phyloP scores from a whole-genome alignment of 169 alveolate genomes.

The Ichthyophthirius multifiliis region DNA sequence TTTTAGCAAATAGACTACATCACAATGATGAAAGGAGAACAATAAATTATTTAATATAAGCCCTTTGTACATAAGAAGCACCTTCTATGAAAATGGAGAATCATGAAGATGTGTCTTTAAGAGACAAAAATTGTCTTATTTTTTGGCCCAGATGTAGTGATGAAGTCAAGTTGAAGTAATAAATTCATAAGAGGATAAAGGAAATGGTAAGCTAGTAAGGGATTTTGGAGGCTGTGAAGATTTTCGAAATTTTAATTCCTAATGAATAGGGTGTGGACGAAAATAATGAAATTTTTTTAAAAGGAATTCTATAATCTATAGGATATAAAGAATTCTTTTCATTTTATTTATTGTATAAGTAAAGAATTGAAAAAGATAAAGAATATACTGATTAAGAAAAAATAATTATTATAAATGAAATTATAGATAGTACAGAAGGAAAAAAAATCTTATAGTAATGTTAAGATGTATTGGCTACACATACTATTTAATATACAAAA shows the following conservation, averaged over 20 bases:
- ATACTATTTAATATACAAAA: constrained; percentile 63
- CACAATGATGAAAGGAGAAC: constrained; percentile 51
- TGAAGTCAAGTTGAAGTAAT: constrained; percentile 30
- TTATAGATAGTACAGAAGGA: constrained; percentile 46
- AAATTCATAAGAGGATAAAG: constrained; percentile 54
- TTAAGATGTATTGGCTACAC: constrained; percentile 36
- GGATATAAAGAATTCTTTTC: constrained; percentile 77
- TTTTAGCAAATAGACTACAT: constrained; percentile 33
- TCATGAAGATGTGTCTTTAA: constrained; percentile 17
- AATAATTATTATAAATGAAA: too few relatives aligned
- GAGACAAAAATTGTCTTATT: constrained; percentile 30
- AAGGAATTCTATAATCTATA: constrained; percentile 68
- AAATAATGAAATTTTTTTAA: constrained; percentile 30
- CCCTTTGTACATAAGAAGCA: background rate
- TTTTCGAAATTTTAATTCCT: constrained; percentile 12
- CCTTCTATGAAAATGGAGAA: constrained; percentile 16
- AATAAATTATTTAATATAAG: constrained; percentile 39
- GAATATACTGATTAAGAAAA: too few relatives aligned
- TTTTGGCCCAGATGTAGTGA: constrained; percentile 46
- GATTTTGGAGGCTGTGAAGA: constrained; percentile 43
- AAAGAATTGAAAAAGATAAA: constrained; percentile 1
- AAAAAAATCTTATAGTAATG: constrained; percentile 39
- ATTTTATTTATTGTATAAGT: constrained; percentile 22
- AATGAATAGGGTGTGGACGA: background rate
- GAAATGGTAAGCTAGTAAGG: constrained; percentile 73